A percentile compares a stretch with the other conserved stretches of the same genome.
Evolutionary conservation across 371 early-diverging fungal species (phyloP).

Genomic region (Mucor circinelloides): DNA sequence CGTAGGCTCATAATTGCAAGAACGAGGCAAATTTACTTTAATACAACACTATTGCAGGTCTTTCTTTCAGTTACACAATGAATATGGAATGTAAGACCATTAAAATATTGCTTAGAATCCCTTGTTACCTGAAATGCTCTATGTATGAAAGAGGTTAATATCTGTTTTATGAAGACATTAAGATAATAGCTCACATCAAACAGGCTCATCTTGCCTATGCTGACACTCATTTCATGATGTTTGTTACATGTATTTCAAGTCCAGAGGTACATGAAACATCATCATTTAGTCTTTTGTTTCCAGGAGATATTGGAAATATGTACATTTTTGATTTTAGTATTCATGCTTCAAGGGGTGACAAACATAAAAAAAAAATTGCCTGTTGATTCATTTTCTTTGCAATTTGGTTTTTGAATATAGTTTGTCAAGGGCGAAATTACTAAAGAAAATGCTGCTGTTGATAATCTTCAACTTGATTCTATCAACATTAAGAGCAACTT

Average conservation of each 20-base stretch:
- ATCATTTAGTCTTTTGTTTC: neutral
- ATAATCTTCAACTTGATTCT: neutral
- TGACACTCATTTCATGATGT: neutral
- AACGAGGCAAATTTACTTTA: neutral
- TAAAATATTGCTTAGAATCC: neutral
- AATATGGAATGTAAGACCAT: neutral
- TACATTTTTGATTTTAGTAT: constrained; percentile 3
- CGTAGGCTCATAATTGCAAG: neutral
- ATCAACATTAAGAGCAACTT: neutral
- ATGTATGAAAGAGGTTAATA: no score
- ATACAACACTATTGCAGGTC: neutral
- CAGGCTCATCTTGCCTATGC: neutral
- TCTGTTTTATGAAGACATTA: neutral
- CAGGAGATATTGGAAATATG: constrained; percentile 1
- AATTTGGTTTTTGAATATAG: neutral
- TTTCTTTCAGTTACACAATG: neutral
- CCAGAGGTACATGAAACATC: constrained; percentile 1
- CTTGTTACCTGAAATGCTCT: neutral
- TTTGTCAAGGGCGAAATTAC: neutral
- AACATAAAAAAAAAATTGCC: neutral
- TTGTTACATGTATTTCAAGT: neutral
- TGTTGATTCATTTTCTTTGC: neutral
- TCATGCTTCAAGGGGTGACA: neutral
- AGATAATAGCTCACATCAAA: neutral
- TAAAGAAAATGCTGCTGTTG: neutral